Conservation (phyloP, 768 basidiomycete genomes). For the Kwoniella mangroviensis region DNA sequence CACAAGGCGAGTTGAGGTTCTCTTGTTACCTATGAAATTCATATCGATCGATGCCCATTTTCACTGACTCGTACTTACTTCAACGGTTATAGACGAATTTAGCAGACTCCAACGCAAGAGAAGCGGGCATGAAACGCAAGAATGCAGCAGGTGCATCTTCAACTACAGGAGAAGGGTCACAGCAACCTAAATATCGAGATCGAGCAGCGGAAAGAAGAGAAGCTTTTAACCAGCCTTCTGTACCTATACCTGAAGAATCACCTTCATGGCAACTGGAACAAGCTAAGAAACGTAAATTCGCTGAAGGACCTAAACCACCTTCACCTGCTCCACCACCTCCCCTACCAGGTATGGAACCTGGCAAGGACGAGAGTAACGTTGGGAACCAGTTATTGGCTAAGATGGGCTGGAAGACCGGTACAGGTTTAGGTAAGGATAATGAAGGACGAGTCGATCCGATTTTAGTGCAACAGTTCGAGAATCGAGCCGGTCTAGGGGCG, state of each 20-base stretch:
- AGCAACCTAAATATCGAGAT: conserved; percentile 83
- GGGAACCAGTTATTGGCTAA: conserved; percentile 93
- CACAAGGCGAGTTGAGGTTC: conserved; percentile 74
- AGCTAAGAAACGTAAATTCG: conserved; percentile 61
- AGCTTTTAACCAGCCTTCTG: conserved; percentile 89
- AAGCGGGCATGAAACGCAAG: conserved; percentile 69
- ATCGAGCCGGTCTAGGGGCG: conserved; percentile 89
- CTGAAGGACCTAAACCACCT: conserved; percentile 65
- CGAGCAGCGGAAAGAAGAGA: conserved; percentile 88
- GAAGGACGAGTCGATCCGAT: conserved; percentile 89
- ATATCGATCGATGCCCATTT: conserved; percentile 48
- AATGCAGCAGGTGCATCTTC: too few species aligned
- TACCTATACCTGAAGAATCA: conserved; percentile 68
- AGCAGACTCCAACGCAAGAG: conserved; percentile 61
- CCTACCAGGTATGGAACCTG: conserved; percentile 70
- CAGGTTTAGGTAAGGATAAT: conserved; percentile 78
- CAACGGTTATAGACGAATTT: conserved; percentile 73
- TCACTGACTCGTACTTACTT: conserved; percentile 12
- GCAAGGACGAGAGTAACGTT: conserved; percentile 79
- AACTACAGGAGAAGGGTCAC: conserved; percentile 3
- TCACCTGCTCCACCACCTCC: conserved; percentile 66
- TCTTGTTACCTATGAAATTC: conserved; percentile 21
- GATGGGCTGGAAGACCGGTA: conserved; percentile 97
- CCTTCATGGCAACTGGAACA: conserved; percentile 23
- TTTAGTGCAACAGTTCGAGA: conserved; percentile 75